Evolutionary conservation across 78 protist species (phyloP), one percentile per base, ranked within the genome.

Genomic region (Capsaspora owczarzaki): DNA sequence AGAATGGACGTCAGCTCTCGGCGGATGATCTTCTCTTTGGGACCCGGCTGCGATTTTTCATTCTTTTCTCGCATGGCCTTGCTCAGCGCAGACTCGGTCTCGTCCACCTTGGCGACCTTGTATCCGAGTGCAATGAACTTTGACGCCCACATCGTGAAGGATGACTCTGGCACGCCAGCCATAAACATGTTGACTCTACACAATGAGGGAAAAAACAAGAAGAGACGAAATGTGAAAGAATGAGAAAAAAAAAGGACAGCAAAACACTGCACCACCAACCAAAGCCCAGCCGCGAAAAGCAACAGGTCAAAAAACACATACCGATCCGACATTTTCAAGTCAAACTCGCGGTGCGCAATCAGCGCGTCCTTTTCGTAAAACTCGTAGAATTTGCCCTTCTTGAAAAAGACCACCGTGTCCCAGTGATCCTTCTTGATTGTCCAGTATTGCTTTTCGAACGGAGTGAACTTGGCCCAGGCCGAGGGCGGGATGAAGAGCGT

Each of bases 361-460:
- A 89, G 95, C 10, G 98, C 98, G 41, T 95, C 98, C 25, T 51
- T 69, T 44, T 95, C 98, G 10, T 89, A 95, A 37, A 93, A 84
- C 83, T 94, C 97, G 78, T 94, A 95, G 79, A 95, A 95, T 74
- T 89, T 91, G 6, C 96, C 98, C 74, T 82, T 82, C 68, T 60
- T 90, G 83, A 89, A 93, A 60, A 91, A 92, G 61, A 93, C 80
- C 1, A 95, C 60, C 0, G 89, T 89, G 43, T 94, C 94, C 53
- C 85, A 90, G 78, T 93, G 38, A 31, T 81, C 47, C 61, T 14
- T 49, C 71, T 94, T 95, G 46, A 92, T 91, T 40, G 80, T 88
- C 98, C 98, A 95, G 78, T 79, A 95, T 61, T 95, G 98, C 46
- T 79, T 43, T 77, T 95, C 98, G 33, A 93, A 93, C 66, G 83